Base-by-base conservation (phyloP, 2,329 filamentous ascomycete species). In the Aspergillus calidoustus region DNA sequence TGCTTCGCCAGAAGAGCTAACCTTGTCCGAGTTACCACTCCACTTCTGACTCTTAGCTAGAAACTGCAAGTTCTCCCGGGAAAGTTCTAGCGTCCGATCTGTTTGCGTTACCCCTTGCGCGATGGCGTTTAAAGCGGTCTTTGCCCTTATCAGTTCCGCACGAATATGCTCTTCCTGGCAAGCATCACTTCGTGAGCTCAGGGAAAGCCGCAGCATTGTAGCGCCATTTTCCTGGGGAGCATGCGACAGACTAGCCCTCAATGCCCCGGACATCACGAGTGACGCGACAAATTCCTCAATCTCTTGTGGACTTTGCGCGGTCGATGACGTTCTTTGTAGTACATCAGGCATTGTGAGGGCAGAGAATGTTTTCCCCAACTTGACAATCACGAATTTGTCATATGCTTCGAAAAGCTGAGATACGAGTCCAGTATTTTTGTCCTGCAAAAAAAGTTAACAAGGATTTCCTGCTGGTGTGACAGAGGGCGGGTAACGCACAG, bases 371-470 rank as follows among this genome's bases (percentile, higher is more conserved):
- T 86, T 84, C 49, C 89, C 87, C 28, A 98, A 82, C 62, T 87
- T 87, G 38, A 89, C 81, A 60, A 98, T 86, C 62, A 91, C 88
- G 80, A 90, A 92, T 69, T 88, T 87, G 68, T 91, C 87, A 72
- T 93, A 91, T 9, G 90, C 87, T 22, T 84, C 80, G 44, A 90
- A 75, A 11, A 94, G 88, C 73, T 92, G 87, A 4, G 81, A 79
- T 13, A 96, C 82, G 15, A 98, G 84, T 3, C 88, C 86, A 4
- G 80, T 76, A 70, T 96, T 98, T 51, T 86, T 86, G 69, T 98
- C 93, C 67, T 85, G 60, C 58, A 67, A 19, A 67, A 19, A 60
- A 17, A 19, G 41, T 64, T 28, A 68, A 59, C 46, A 53, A 19
- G 38, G 6, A 9, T 28, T 25, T 19, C 44, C 30, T 23, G 4